phyloP scores from a whole-genome alignment of 176 grass and related monocot species.

The Olyra latifolia region DNA sequence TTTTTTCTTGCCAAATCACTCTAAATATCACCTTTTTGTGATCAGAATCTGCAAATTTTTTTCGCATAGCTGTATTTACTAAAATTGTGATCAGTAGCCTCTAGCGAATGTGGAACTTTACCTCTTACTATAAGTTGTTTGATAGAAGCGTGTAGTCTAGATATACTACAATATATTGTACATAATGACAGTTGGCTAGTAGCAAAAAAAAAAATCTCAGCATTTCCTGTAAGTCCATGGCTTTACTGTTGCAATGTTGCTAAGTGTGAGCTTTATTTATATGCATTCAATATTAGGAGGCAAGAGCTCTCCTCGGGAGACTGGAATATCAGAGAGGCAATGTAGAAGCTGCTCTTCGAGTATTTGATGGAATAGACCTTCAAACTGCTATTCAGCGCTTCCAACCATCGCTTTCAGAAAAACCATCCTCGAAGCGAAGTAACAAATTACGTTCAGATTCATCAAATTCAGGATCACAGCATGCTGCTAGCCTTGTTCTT shows the following conservation, averaged over 20 bases:
- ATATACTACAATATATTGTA: not conserved
- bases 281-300: slow-evolving; percentile 63
- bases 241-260: slow-evolving; percentile 13
- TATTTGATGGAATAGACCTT: slow-evolving; percentile 94
- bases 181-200: not conserved
- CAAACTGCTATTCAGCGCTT: slow-evolving; percentile 87
- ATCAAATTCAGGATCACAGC: slow-evolving; percentile 71
- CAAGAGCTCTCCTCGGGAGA: slow-evolving; percentile 81
- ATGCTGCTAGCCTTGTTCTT: slow-evolving; percentile 90
- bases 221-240: not conserved
- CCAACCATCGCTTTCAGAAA: slow-evolving; percentile 71
- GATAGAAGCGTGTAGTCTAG: not conserved
- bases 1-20: not conserved
- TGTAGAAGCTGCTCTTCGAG: slow-evolving; percentile 82
- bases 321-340: slow-evolving; percentile 98
- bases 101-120: not conserved
- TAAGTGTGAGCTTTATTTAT: slow-evolving; percentile 16
- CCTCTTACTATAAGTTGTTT: not conserved
- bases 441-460: slow-evolving; percentile 57
- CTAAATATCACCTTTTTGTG: not conserved
- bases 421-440: slow-evolving; percentile 49
- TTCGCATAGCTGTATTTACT: not conserved
- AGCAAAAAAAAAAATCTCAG: not conserved
- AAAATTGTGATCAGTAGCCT: not conserved
- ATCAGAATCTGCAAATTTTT: not conserved